Evolutionary conservation across 2,329 filamentous ascomycete genomes (phyloP).

Genomic region (Phyllosticta citribraziliensis): DNA sequence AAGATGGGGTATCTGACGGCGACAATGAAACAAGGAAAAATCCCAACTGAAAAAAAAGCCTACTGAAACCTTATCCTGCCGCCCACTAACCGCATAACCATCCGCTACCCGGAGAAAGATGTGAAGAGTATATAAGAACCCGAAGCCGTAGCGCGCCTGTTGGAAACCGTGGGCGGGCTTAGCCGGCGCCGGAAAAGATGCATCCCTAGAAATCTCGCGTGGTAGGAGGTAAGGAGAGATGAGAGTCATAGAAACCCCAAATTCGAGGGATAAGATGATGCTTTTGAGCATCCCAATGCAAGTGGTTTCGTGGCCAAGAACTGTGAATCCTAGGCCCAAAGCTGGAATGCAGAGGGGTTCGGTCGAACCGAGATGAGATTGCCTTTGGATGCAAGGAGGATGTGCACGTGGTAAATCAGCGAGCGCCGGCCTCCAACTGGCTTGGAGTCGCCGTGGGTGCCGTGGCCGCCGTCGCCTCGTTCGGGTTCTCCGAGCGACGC

Average conservation of each 20-base stretch:
- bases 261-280: neutral
- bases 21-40: neutral
- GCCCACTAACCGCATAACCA: neutral
- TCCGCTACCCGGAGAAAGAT: neutral
- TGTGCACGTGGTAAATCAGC: conserved; percentile 1
- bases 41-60: neutral
- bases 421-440: conserved; percentile 13
- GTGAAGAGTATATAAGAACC: neutral
- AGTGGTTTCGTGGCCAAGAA: neutral
- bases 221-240: neutral
- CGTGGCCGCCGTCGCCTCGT: conserved; percentile 2
- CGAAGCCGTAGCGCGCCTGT: neutral
- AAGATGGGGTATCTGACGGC: neutral
- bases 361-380: neutral
- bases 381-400: neutral
- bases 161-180: neutral
- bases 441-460: conserved; percentile 9
- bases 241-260: neutral
- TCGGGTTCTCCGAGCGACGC: conserved; percentile 16
- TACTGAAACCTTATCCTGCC: neutral
- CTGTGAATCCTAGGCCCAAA: neutral
- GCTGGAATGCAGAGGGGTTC: neutral
- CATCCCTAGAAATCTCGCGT: neutral
- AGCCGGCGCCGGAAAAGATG: neutral
- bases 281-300: neutral